A percentile compares a stretch with the other conserved stretches of the same genome.
Evolutionary conservation across 495 filamentous ascomycete species (phyloP).

Genomic region (Platismatia glauca): DNA sequence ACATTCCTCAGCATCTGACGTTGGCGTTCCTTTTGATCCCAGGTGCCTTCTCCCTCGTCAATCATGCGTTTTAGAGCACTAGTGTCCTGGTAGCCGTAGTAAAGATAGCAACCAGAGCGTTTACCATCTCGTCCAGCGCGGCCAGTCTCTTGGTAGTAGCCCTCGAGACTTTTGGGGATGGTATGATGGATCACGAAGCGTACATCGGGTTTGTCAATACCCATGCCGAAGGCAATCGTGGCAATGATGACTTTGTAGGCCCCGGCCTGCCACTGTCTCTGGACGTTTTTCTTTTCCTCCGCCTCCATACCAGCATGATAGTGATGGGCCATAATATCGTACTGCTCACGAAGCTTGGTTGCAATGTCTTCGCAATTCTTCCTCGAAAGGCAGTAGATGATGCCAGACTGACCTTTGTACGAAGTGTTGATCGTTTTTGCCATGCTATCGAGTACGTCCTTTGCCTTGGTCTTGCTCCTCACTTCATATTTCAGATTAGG

Average conservation of each 20-base stretch:
- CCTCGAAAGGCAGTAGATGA: conserved; percentile 88
- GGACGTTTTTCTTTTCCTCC: conserved; percentile 54
- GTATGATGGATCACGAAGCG: conserved; percentile 90
- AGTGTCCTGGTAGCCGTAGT: conserved; percentile 69
- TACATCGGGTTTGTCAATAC: conserved; percentile 93
- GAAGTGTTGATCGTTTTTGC: conserved; percentile 56
- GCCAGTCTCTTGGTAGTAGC: conserved; percentile 96
- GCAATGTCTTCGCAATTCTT: conserved; percentile 75
- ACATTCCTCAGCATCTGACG: conserved; percentile 75
- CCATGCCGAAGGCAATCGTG: conserved; percentile 99
- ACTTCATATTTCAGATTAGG: conserved; percentile 88
- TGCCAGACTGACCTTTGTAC: conserved; percentile 69
- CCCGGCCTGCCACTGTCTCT: conserved; percentile 74
- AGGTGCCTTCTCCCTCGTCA: conserved; percentile 59
- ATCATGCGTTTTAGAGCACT: conserved; percentile 64
- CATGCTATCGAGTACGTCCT: conserved; percentile 55
- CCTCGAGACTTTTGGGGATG: conserved; percentile 91
- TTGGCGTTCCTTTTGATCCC: conserved; percentile 74
- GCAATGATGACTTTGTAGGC: conserved; percentile 83
- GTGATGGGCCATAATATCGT: conserved; percentile 64
- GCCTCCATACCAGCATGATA: conserved; percentile 76
- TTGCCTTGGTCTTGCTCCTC: conserved; percentile 44
- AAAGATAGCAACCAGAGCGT: conserved; percentile 80
- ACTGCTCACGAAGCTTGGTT: conserved; percentile 46
- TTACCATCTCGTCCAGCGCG: conserved; percentile 88